A percentile compares a stretch with the other conserved stretches of the same genome.
These are phyloP conservation scores for Castanea mollissima DNA, from an alignment of 306 rosid species.

Conservation along the genomic window DNA sequence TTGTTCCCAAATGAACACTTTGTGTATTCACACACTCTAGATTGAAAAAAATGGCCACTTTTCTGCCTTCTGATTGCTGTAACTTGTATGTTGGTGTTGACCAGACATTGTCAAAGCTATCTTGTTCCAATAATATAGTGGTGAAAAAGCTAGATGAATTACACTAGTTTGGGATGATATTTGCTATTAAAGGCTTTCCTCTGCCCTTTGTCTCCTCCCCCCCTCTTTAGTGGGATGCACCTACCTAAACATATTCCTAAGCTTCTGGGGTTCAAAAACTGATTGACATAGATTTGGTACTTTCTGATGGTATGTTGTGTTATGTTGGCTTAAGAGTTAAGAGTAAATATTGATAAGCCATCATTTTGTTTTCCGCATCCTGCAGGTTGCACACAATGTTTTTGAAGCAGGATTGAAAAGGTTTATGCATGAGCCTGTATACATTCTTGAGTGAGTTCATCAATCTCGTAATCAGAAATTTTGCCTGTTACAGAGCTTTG, in stretches of 20 bases:
- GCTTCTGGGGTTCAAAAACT: conserved; percentile 1
- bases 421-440: conserved; percentile 87
- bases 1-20: no score
- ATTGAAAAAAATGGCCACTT: not conserved
- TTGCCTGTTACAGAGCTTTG: conserved; percentile 2
- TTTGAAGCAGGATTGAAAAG: conserved; percentile 91
- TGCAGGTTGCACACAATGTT: conserved; percentile 96
- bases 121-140: not conserved
- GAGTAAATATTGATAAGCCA: not conserved
- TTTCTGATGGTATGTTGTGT: not conserved
- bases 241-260: not conserved
- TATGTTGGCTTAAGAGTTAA: not conserved
- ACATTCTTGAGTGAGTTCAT: conserved; percentile 90
- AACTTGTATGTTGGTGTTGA: not conserved
- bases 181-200: conserved; percentile 2
- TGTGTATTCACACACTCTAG: no score
- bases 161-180: not conserved
- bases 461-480: conserved; percentile 20
- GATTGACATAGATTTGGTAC: not conserved
- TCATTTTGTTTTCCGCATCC: conserved; percentile 14
- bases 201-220: not conserved
- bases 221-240: not conserved
- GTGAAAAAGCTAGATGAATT: not conserved
- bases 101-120: not conserved
- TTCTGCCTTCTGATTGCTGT: not conserved